Evolutionary conservation across 2,329 filamentous ascomycete genomes (phyloP).

Genomic region (Cercospora zeina): DNA sequence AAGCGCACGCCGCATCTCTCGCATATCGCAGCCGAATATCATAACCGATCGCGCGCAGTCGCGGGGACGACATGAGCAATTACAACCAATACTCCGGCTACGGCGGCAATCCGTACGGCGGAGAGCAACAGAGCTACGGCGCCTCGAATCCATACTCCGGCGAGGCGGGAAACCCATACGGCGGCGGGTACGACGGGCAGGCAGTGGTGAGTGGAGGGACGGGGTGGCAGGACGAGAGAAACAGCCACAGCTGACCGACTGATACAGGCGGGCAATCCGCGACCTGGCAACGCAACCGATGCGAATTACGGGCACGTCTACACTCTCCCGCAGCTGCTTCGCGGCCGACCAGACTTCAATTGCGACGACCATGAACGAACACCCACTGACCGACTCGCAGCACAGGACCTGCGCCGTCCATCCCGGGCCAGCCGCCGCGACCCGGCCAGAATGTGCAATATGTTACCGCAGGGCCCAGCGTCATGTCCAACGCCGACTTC

Average conservation of each 20-base stretch:
- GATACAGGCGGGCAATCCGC: constrained; percentile 9
- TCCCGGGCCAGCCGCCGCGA: constrained; percentile 53
- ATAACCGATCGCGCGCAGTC: constrained; percentile 13
- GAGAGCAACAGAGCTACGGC: constrained; percentile 58
- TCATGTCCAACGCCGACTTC: constrained; percentile 66
- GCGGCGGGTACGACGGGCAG: constrained; percentile 34
- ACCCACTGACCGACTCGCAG: constrained; percentile 7
- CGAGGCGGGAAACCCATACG: constrained; percentile 44
- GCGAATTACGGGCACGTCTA: constrained; percentile 8
- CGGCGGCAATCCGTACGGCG: constrained; percentile 61
- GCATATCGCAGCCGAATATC: constrained; percentile 9
- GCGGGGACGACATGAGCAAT: constrained; percentile 52
- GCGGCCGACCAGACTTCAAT: background rate
- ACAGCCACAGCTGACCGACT: constrained; percentile 11
- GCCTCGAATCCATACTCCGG: constrained; percentile 39
- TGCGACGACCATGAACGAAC: background rate
- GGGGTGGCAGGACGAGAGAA: background rate
- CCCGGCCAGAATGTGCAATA: constrained; percentile 51
- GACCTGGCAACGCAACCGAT: constrained; percentile 13
- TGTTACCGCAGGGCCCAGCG: constrained; percentile 42
- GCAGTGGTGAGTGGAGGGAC: constrained; percentile 16
- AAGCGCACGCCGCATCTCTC: background rate
- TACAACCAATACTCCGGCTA: constrained; percentile 60
- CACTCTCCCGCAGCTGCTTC: background rate
- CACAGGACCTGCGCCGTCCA: constrained; percentile 26